Evolutionary conservation across 2,329 filamentous ascomycete genomes (phyloP).

Genomic region (Phialophora expanda): DNA sequence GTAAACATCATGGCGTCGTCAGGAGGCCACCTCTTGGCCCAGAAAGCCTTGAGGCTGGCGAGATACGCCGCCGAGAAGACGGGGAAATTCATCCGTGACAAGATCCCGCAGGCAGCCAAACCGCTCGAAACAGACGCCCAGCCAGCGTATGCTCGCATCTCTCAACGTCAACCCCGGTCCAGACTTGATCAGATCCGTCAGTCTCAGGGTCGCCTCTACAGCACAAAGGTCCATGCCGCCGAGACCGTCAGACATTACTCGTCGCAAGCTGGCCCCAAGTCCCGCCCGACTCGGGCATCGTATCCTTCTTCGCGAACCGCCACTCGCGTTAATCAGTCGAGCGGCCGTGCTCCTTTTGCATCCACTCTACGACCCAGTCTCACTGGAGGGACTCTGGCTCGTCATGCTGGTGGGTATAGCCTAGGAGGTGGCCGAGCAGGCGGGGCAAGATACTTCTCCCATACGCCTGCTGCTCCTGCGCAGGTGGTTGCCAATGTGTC

Average conservation of each 20-base stretch:
- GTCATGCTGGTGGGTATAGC: slow-evolving; percentile 88
- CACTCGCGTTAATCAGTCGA: slow-evolving; percentile 64
- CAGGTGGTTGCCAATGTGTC: slow-evolving; percentile 97
- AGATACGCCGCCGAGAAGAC: slow-evolving; percentile 58
- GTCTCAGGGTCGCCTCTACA: slow-evolving; percentile 67
- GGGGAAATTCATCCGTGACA: slow-evolving; percentile 49
- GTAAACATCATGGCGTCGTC: slow-evolving; percentile 52
- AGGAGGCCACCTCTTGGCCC: slow-evolving; percentile 56
- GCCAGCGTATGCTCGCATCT: slow-evolving; percentile 62
- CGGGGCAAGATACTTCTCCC: slow-evolving; percentile 85
- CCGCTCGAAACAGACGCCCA: slow-evolving; percentile 49
- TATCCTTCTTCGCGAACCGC: slow-evolving; percentile 64
- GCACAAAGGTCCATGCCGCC: slow-evolving; percentile 56
- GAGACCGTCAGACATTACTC: slow-evolving; percentile 59
- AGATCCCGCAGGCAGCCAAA: slow-evolving; percentile 47
- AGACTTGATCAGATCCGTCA: slow-evolving; percentile 68
- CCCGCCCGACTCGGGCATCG: slow-evolving; percentile 56
- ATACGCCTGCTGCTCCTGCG: slow-evolving; percentile 80
- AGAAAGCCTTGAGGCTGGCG: slow-evolving; percentile 54
- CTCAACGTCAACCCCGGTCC: slow-evolving; percentile 60
- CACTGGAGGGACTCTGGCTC: slow-evolving; percentile 81
- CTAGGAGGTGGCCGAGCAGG: slow-evolving; percentile 70
- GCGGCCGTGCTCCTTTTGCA: slow-evolving; percentile 82
- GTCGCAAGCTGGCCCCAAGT: slow-evolving; percentile 49
- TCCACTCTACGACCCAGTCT: slow-evolving; percentile 88